phyloP scores from a whole-genome alignment of 495 filamentous ascomycete species.

The Aspergillus cristatus region DNA sequence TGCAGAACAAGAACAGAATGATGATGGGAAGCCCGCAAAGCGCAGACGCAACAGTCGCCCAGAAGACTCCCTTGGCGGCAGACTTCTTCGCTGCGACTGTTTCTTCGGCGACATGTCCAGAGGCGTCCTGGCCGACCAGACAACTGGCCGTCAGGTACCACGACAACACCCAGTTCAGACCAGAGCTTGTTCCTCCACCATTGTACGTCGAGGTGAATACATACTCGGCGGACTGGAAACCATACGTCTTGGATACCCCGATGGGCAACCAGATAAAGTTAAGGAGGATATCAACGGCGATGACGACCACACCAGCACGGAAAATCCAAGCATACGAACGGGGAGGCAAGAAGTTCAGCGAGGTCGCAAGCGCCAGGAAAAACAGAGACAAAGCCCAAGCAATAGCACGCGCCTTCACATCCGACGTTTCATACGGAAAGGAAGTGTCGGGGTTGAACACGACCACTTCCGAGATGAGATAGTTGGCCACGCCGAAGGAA shows the following conservation, averaged over 20 bases:
- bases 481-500: conserved; percentile 29
- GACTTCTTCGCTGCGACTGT: conserved; percentile 29
- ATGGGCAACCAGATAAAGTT: conserved; percentile 31
- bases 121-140: conserved; percentile 27
- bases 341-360: conserved; percentile 24
- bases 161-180: conserved; percentile 28
- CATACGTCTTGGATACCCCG: conserved; percentile 24
- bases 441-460: conserved; percentile 23
- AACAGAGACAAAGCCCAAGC: conserved; percentile 25
- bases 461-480: conserved; percentile 22
- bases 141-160: conserved; percentile 25
- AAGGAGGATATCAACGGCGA: conserved; percentile 23
- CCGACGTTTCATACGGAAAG: conserved; percentile 20
- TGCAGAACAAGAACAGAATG: conserved; percentile 27
- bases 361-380: conserved; percentile 22
- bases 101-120: conserved; percentile 28
- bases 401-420: conserved; percentile 22
- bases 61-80: conserved; percentile 28
- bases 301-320: conserved; percentile 24
- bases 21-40: conserved; percentile 29
- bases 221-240: conserved; percentile 25
- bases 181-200: conserved; percentile 17
- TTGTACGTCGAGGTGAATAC: conserved; percentile 28
- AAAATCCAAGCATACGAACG: conserved; percentile 28
- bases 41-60: conserved; percentile 26